These are phyloP conservation scores for Phalaenopsis aphrodite DNA, from an alignment of 106 monocot genomes.

Conservation along the genomic window DNA sequence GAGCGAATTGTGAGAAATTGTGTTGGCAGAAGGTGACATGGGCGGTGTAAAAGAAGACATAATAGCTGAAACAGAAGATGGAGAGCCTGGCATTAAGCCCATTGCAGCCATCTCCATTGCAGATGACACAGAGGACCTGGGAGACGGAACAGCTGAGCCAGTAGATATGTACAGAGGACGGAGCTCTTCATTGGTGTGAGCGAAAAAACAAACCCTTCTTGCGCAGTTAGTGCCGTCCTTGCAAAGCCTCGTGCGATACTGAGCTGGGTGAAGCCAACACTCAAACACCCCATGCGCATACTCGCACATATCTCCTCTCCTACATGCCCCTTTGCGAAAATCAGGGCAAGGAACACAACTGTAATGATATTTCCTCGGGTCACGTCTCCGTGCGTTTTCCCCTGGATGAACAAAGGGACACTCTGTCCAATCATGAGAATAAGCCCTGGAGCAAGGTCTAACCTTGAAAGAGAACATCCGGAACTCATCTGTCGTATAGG, in stretches of 20 bases:
- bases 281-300: constrained; percentile 15
- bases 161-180: constrained; percentile 10
- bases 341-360: constrained; percentile 16
- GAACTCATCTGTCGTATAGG: constrained; percentile 9
- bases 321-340: constrained; percentile 9
- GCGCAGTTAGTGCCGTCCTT: constrained; percentile 9
- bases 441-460: constrained; percentile 11
- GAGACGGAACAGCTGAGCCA: constrained; percentile 7
- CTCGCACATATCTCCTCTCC: constrained; percentile 9
- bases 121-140: constrained; percentile 5
- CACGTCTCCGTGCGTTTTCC: constrained; percentile 9
- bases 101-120: constrained; percentile 14
- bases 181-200: constrained; percentile 13
- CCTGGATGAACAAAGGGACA: constrained; percentile 13
- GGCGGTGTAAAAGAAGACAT: constrained; percentile 33
- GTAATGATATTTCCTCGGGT: constrained; percentile 13
- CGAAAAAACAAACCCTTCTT: constrained; percentile 10
- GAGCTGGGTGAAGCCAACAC: constrained; percentile 15
- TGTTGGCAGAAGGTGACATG: constrained; percentile 22
- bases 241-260: constrained; percentile 12
- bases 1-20: constrained; percentile 14
- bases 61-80: constrained; percentile 14
- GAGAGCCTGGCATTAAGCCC: constrained; percentile 10
- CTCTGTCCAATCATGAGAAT: constrained; percentile 14
- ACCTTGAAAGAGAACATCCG: constrained; percentile 14